Base-by-base conservation (phyloP, 208 protist species). In the Endotrypanum monterogeii region DNA sequence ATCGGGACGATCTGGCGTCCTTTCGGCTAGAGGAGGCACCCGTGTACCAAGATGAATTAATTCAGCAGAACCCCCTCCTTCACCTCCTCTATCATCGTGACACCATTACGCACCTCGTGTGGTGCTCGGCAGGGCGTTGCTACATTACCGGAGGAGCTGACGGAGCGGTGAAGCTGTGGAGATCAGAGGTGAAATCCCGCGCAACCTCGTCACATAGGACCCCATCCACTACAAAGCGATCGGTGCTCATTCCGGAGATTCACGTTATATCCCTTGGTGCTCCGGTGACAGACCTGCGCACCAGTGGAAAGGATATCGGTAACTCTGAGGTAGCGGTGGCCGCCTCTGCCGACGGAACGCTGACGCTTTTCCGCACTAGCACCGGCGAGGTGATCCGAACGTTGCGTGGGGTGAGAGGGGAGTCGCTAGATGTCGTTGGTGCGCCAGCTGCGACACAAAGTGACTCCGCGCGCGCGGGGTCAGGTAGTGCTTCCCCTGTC, bases 121-220 rank as follows among this genome's bases (percentile, higher is more conserved):
- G 85, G 58, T 85, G 87, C 60, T 71, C 84, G 41, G 81, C 76
- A 12, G 84, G 76, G n/a, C 74, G 74, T 14, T 80, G 89, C 55
- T 96, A 92, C 75, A 75, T 96, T 67, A 97, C 89, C 4, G 88
- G 82, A 2, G 82, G 84, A 2, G 74, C 74, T 51, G 93, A 97
- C 78, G 93, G 91, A 0, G 83, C 92, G n/a, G 88, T 96, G 60
- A 97, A 97, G 75, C 72, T 95, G 41, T 97, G 91, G 93, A 79
- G 83, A 1, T 74, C 87, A 0, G 88, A 94, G 68, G 84, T 85
- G 62, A 83, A 85, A 25, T 78, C 93, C 3, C 79, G 74, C 52
- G 82, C 87, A 14, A 51, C 67, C 28, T 16, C 35, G 18, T 56
- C 28, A 46, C 23, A 37, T 5, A 37, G 14, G n/a, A 25, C 9